Conservation (phyloP, 306 rosid species). For the Cucurbita ficifolia region DNA sequence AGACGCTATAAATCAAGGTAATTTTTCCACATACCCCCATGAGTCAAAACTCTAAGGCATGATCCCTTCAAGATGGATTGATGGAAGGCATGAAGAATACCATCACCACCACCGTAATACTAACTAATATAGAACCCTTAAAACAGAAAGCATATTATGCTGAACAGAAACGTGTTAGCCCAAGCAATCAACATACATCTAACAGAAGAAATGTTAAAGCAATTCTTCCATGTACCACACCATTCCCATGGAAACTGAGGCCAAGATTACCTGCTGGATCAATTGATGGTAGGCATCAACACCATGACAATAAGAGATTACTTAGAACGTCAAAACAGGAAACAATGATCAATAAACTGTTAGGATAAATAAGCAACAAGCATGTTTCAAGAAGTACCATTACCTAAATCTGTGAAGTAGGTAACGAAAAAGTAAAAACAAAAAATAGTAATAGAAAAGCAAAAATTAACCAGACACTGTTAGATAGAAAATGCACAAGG, state of each 20-base stretch:
- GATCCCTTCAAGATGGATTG: slow-evolving; percentile 3
- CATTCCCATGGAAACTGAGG: slow-evolving; percentile 8
- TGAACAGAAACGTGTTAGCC: slow-evolving; percentile 3
- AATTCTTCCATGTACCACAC: slow-evolving; percentile 22
- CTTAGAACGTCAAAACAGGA: slow-evolving; percentile 21
- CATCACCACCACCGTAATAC: background rate
- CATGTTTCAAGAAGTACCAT: slow-evolving; percentile 22
- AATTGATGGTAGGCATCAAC: slow-evolving; percentile 29
- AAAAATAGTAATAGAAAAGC: slow-evolving; percentile 14
- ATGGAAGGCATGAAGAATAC: slow-evolving; percentile 3
- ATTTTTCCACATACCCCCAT: slow-evolving; percentile 28
- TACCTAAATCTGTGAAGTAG: slow-evolving; percentile 26
- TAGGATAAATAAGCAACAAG: slow-evolving; percentile 26
- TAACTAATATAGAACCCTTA: background rate
- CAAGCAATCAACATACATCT: slow-evolving; percentile 3
- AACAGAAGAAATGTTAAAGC: background rate
- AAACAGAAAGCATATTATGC: background rate
- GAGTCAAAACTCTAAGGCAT: slow-evolving; percentile 15
- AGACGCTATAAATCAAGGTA: slow-evolving; percentile 2
- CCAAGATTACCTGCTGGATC: slow-evolving; percentile 31
- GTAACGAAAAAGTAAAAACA: slow-evolving; percentile 21
- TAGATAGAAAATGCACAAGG: slow-evolving; percentile 21
- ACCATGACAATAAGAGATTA: slow-evolving; percentile 21
- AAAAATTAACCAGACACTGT: slow-evolving; percentile 36
- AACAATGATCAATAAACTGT: slow-evolving; percentile 21